phyloP scores from a whole-genome alignment of 768 basidiomycete species.

The Naganishia friedmannii region DNA sequence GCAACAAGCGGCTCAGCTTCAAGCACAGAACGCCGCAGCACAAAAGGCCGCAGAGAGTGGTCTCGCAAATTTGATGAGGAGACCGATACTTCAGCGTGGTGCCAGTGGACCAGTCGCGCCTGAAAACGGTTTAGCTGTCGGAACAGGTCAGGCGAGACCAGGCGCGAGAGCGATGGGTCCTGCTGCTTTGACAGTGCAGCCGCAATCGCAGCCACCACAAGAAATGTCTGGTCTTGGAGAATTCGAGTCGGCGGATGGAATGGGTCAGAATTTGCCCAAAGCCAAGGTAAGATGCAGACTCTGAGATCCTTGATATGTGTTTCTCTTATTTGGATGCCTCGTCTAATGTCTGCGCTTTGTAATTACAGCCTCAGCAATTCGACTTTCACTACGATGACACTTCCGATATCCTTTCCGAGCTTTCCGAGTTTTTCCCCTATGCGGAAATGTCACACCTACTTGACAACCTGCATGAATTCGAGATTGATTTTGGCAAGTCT shows the following conservation, averaged over 20 bases:
- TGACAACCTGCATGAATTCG: conserved; percentile 21
- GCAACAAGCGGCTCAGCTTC: neutral
- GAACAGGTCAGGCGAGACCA: conserved; percentile 11
- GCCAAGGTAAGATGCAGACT: conserved; percentile 7
- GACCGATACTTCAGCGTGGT: conserved; percentile 13
- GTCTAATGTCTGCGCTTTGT: neutral
- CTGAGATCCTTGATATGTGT: neutral
- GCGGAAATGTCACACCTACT: conserved; percentile 69
- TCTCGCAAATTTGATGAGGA: neutral
- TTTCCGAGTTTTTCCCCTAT: conserved; percentile 97
- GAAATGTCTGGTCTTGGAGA: neutral
- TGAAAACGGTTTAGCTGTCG: neutral
- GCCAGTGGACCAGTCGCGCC: conserved; percentile 7
- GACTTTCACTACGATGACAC: conserved; percentile 95
- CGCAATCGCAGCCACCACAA: neutral
- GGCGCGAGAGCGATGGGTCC: conserved; percentile 20
- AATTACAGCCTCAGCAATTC: conserved; percentile 54
- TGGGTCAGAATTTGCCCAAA: conserved; percentile 3
- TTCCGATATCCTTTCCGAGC: conserved; percentile 90
- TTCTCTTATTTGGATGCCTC: neutral
- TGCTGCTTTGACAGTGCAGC: neutral
- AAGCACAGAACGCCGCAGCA: neutral
- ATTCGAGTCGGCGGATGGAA: conserved; percentile 4
- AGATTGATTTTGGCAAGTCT: conserved; percentile 40
- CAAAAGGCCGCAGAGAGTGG: neutral